Evolutionary conservation across 1,284 basidiomycete species (phyloP).

Genomic region (Laetiporus sulphureus): DNA sequence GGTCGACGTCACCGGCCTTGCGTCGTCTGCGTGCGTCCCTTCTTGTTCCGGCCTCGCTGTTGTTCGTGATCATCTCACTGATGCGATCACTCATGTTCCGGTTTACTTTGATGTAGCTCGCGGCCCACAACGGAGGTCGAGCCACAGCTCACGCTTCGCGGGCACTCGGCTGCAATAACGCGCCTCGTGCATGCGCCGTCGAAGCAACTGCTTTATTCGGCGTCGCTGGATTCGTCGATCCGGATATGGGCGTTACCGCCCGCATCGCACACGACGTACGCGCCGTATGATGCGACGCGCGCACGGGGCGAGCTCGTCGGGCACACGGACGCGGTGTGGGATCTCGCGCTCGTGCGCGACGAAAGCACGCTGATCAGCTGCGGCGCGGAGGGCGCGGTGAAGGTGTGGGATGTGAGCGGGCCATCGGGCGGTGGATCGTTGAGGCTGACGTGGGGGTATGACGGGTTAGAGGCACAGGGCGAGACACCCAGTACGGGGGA

Average conservation of each 20-base stretch:
- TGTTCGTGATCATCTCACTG: constrained; percentile 10
- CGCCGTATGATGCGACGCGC: constrained; percentile 78
- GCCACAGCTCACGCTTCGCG: constrained; percentile 87
- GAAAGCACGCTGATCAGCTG: constrained; percentile 83
- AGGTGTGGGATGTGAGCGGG: constrained; percentile 85
- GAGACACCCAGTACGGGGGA: constrained; percentile 42
- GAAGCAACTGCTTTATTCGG: constrained; percentile 80
- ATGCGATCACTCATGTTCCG: constrained; percentile 12
- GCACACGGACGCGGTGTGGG: constrained; percentile 95
- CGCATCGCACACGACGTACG: constrained; percentile 74
- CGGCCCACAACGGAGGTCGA: constrained; percentile 76
- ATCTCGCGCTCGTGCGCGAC: constrained; percentile 72
- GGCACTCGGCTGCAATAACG: constrained; percentile 91
- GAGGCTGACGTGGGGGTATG: constrained; percentile 74
- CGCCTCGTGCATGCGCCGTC: constrained; percentile 79
- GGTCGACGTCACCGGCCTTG: constrained; percentile 66
- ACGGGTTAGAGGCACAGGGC: constrained; percentile 48
- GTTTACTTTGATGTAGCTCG: constrained; percentile 37
- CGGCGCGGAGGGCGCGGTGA: constrained; percentile 87
- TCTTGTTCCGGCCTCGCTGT: constrained; percentile 7
- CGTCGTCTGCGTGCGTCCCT: constrained; percentile 60
- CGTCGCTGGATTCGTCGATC: constrained; percentile 90
- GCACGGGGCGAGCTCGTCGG: constrained; percentile 80
- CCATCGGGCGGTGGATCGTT: constrained; percentile 53
- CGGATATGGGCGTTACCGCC: constrained; percentile 84